These are phyloP conservation scores for Canna indica DNA, from an alignment of 176 grass and related monocot genomes.

Conservation along the genomic window DNA sequence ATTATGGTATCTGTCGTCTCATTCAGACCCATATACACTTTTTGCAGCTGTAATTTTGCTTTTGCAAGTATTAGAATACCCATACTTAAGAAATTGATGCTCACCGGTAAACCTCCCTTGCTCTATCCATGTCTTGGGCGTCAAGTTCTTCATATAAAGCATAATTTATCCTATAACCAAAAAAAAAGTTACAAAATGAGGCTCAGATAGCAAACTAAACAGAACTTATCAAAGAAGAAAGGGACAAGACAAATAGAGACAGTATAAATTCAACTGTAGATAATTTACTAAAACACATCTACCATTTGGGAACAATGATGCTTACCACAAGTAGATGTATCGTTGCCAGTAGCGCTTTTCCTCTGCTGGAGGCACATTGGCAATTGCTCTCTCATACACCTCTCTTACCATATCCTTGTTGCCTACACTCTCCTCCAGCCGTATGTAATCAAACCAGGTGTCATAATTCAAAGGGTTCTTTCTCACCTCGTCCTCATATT, in stretches of 20 bases:
- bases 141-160: constrained; percentile 83
- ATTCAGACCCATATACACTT: not conserved
- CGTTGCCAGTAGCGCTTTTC: constrained; percentile 86
- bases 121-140: constrained; percentile 43
- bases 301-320: not conserved
- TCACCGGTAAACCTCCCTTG: constrained; percentile 61
- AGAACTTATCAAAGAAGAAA: not conserved
- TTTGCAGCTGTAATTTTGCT: too few relatives aligned
- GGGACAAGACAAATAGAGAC: not conserved
- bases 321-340: constrained; percentile 60
- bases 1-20: not conserved
- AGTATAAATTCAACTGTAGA: not conserved
- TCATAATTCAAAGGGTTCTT: constrained; percentile 86
- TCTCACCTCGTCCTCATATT: constrained; percentile 77
- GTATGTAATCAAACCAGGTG: constrained; percentile 80
- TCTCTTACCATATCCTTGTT: constrained; percentile 59
- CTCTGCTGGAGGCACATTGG: constrained; percentile 65
- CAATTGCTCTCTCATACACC: constrained; percentile 70
- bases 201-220: not conserved
- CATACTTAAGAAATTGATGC: not conserved
- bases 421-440: constrained; percentile 62
- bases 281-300: not conserved
- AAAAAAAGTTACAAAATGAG: not conserved
- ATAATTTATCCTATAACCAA: constrained; percentile 66
- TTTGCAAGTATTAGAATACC: too few relatives aligned